Percentiles rank a stretch among this genome's conserved stretches.
These are phyloP conservation scores for Diplosphaera chodatii DNA, from an alignment of 139 green algal genomes.

Conservation along the genomic window DNA sequence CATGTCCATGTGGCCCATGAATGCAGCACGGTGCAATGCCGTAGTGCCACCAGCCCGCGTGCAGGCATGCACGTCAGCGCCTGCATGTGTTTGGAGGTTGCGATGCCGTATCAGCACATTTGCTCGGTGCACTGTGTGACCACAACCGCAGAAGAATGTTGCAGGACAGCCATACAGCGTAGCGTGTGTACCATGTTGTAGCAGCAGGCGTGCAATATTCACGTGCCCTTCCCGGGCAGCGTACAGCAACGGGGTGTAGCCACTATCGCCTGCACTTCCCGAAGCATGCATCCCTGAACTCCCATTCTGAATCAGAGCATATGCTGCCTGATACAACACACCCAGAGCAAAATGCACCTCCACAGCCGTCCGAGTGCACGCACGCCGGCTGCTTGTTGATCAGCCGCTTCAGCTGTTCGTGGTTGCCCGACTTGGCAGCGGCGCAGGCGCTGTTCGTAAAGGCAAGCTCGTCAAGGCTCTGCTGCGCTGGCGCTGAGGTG, in stretches of 20 bases:
- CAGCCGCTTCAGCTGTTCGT: slow-evolving; percentile 33
- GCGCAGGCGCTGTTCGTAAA: slow-evolving; percentile 43
- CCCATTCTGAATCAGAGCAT: too few species aligned
- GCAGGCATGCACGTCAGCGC: slow-evolving; percentile 35
- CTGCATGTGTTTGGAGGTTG: too few species aligned
- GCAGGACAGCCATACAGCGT: too few species aligned
- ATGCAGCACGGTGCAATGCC: slow-evolving; percentile 53
- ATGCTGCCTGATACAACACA: too few species aligned
- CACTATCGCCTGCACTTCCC: slow-evolving; percentile 22
- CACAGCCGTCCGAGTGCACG: slow-evolving; percentile 38
- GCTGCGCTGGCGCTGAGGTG: slow-evolving; percentile 1
- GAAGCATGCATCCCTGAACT: too few species aligned
- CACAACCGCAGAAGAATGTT: too few species aligned
- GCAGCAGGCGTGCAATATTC: not conserved
- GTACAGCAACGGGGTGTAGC: slow-evolving; percentile 70
- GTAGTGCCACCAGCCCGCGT: slow-evolving; percentile 45
- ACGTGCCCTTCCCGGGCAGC: slow-evolving; percentile 24
- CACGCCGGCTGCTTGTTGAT: slow-evolving; percentile 25
- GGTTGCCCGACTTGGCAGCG: slow-evolving; percentile 28
- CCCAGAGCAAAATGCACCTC: too few species aligned
- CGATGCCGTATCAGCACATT: too few species aligned
- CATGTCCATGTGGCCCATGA: slow-evolving; percentile 28
- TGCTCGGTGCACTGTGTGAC: too few species aligned
- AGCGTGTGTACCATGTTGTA: not conserved
- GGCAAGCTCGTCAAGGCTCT: slow-evolving; percentile 53